Base-by-base conservation (phyloP, 2,329 filamentous ascomycete species). In the Chaetomium sp. region DNA sequence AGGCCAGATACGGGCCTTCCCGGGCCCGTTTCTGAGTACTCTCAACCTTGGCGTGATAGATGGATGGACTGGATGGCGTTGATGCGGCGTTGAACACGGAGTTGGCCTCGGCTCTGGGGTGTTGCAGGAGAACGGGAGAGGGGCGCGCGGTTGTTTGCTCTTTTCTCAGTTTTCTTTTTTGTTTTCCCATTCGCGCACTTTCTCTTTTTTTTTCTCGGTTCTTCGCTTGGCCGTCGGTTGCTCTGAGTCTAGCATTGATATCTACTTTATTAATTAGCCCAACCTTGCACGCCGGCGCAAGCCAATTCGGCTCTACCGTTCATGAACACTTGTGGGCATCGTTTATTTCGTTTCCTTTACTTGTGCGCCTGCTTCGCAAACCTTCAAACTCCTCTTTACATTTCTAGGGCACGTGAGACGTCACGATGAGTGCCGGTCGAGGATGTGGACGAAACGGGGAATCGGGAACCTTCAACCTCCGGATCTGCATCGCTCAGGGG, bases 401-500 rank as follows among this genome's bases (percentile, higher is more conserved):
- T 27, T 27, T 27, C 19, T 3, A 27, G 3, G 19, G 19, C 19
- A 27, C 19, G 19, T 27, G 19, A 27, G 19, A 27, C 19, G 19
- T 27, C 19, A 27, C 19, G 19, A 27, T 27, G 19, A 27, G 19
- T 27, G 19, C 19, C 19, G 19, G 19, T 27, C 19, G 19, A 27
- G 19, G 19, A 27, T 27, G 19, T 27, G 19, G 19, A 27, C 19
- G 38, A 49, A 41, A 56, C 45, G 19, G 19, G 11, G 7, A 33
- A 33, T 8, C 8, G 32, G 12, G 48, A 12, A 40, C 41, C 14
- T 43, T 43, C 33, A 47, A 53, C 5, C 36, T 48, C 51, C 32
- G 47, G 46, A 57, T 48, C 55, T 57, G 50, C 55, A 54, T 11
- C 27, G 34, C 47, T 54, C 51, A 57, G 55, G 51, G 53, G 51